A percentile compares a stretch with the other conserved stretches of the same genome.
These are phyloP conservation scores for Cyberlindnera xylosilytica DNA, from an alignment of 805 yeast species.

Conservation along the genomic window DNA sequence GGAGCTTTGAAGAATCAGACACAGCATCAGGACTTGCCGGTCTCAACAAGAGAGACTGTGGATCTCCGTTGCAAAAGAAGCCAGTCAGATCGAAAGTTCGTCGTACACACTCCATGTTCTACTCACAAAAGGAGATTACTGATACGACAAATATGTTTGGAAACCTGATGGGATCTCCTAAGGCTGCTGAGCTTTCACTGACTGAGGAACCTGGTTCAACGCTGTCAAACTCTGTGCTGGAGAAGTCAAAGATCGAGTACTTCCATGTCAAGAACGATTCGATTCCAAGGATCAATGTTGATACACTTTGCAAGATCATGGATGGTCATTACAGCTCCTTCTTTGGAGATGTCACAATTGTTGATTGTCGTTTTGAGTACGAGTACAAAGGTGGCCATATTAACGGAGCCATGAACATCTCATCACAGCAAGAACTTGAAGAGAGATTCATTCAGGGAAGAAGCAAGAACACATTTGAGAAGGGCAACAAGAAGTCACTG, in stretches of 20 bases:
- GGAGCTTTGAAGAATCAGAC: conserved; percentile 12
- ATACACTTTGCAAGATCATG: conserved; percentile 54
- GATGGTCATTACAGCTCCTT: conserved; percentile 49
- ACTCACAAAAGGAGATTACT: conserved; percentile 47
- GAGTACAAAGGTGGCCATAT: conserved; percentile 95
- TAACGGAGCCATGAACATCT: conserved; percentile 73
- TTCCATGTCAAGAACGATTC: conserved; percentile 51
- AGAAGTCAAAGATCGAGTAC: conserved; percentile 37
- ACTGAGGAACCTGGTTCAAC: conserved; percentile 13
- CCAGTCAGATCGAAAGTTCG: conserved; percentile 41
- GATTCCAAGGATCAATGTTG: conserved; percentile 65
- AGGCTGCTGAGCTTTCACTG: conserved; percentile 4
- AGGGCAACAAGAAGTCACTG: conserved; percentile 37
- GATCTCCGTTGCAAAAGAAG: conserved; percentile 38
- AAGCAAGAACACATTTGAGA: conserved; percentile 14
- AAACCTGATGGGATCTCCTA: conserved; percentile 25
- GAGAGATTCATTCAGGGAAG: conserved; percentile 39
- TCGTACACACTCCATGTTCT: conserved; percentile 69
- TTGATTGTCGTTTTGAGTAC: conserved; percentile 92
- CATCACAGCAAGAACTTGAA: conserved; percentile 68
- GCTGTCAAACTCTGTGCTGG: conserved; percentile 18
- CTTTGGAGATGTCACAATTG: conserved; percentile 43
- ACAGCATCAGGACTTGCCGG: conserved; percentile 15
- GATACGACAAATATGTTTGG: conserved; percentile 33
- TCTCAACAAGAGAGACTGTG: conserved; percentile 30